Percentiles rank a stretch among this genome's conserved stretches.
These are phyloP conservation scores for Yarrowia divulgata DNA, from an alignment of 805 yeast species.

Conservation along the genomic window DNA sequence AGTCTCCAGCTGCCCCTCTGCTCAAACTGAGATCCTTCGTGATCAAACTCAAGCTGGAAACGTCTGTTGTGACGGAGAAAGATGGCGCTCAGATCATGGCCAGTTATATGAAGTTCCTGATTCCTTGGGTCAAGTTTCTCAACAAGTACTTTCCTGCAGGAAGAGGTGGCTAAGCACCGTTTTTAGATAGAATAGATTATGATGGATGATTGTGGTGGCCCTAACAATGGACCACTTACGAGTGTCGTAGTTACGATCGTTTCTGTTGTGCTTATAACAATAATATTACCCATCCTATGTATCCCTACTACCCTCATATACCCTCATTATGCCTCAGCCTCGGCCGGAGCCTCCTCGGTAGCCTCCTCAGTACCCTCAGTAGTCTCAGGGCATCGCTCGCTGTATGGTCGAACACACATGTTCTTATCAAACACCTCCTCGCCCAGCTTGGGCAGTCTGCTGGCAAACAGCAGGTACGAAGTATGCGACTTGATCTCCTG, in stretches of 20 bases:
- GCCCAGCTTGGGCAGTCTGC: conserved; percentile 14
- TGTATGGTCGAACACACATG: conserved; percentile 18
- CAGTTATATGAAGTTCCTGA: conserved; percentile 19
- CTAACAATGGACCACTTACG: too few relatives aligned
- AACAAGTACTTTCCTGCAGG: conserved; percentile 4
- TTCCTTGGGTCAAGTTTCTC: conserved; percentile 30
- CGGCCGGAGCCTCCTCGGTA: neutral
- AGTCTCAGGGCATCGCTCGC: conserved; percentile 4
- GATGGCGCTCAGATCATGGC: conserved; percentile 32
- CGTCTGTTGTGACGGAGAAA: conserved; percentile 16
- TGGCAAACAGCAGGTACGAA: conserved; percentile 91
- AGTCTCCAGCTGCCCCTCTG: conserved; percentile 12
- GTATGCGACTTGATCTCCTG: conserved; percentile 91
- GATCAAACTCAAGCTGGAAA: conserved; percentile 19
- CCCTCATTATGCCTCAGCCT: neutral
- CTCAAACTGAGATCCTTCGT: conserved; percentile 26
- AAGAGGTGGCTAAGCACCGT: neutral
- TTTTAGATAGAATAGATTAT: neutral
- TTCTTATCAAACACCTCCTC: conserved; percentile 35
- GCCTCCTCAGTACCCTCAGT: neutral
- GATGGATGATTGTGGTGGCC: too few relatives aligned
- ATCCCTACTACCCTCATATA: neutral
- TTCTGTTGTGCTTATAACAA: neutral
- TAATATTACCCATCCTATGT: conserved; percentile 21
- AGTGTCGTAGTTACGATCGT: too few relatives aligned